Percentiles rank a stretch among this genome's conserved stretches.
These are phyloP conservation scores for Luffa acutangula DNA, from an alignment of 306 rosid genomes.

Conservation along the genomic window DNA sequence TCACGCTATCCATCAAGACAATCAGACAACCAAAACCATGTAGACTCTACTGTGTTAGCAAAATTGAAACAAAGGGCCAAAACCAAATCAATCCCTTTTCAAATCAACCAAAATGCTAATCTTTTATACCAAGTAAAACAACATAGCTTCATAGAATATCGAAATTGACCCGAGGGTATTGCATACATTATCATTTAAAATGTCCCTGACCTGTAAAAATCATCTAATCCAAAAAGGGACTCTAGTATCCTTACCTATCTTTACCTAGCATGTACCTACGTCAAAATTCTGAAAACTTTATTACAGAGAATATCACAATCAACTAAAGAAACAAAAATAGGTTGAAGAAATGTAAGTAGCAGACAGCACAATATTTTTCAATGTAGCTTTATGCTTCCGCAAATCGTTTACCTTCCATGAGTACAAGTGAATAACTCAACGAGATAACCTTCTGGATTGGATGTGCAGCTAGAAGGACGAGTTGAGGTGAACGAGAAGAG, in stretches of 20 bases:
- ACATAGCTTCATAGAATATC: background rate
- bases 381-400: background rate
- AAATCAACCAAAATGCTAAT: background rate
- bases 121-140: background rate
- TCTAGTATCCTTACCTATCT: background rate
- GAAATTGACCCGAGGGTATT: background rate
- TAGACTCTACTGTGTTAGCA: background rate
- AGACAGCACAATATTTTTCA: background rate
- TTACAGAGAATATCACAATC: background rate
- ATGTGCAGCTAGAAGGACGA: background rate
- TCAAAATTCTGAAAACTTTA: background rate
- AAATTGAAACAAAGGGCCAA: background rate
- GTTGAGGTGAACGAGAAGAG: background rate
- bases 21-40: background rate
- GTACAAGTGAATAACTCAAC: background rate
- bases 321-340: background rate
- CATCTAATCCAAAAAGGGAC: conserved; percentile 5
- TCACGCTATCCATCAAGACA: background rate
- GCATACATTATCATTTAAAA: background rate
- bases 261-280: background rate
- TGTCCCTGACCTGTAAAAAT: background rate
- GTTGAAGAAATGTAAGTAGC: background rate
- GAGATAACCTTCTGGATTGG: background rate
- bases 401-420: background rate
- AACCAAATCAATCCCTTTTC: background rate